Conservation (phyloP, 106 monocot genomes). For the Phalaenopsis equestris region DNA sequence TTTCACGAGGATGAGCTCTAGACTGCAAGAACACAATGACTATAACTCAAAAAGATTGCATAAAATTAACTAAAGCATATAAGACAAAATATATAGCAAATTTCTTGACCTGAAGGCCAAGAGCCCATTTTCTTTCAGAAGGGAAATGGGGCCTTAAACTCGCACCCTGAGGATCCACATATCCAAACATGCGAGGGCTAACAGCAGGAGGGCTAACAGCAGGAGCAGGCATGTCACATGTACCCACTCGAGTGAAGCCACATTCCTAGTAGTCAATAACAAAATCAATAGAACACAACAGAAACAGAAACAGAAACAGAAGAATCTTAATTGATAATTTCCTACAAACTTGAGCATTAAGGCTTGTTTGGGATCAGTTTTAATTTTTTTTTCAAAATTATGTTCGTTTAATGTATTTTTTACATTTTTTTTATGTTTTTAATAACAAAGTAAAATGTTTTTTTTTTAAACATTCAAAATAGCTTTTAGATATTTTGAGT, state of each 20-base stretch:
- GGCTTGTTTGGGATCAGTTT: too few species aligned
- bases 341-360: not conserved
- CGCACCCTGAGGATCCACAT: constrained; percentile 50
- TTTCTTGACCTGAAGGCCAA: constrained; percentile 74
- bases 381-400: too few species aligned
- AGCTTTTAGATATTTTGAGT: too few species aligned
- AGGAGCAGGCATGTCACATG: constrained; percentile 22
- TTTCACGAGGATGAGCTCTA: constrained; percentile 74
- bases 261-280: constrained; percentile 28
- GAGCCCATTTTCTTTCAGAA: constrained; percentile 81
- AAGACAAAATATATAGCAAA: not conserved
- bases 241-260: constrained; percentile 23
- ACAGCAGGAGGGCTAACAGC: constrained; percentile 18
- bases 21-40: constrained; percentile 33
- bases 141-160: constrained; percentile 34
- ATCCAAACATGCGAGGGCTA: constrained; percentile 24
- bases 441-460: too few species aligned
- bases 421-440: too few species aligned
- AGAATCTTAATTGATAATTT: not conserved
- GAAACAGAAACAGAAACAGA: not conserved
- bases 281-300: not conserved
- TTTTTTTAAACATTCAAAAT: too few species aligned
- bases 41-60: not conserved
- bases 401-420: too few species aligned
- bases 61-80: not conserved